These are phyloP conservation scores for Dionaea muscipula DNA, from an alignment of 179 eudicot genomes.

Conservation along the genomic window DNA sequence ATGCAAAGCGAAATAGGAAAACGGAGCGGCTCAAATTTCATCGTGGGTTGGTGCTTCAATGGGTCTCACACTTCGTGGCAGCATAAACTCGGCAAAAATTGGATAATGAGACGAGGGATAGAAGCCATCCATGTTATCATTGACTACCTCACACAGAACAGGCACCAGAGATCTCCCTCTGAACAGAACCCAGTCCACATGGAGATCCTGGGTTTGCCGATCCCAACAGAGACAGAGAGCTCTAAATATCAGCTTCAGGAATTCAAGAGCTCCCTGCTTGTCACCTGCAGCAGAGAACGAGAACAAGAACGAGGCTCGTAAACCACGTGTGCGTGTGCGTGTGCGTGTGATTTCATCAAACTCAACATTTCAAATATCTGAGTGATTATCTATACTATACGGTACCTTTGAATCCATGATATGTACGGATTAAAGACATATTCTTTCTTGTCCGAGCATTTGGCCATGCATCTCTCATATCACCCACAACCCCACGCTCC, in stretches of 20 bases:
- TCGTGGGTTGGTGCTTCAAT: constrained; percentile 43
- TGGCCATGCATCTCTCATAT: constrained; percentile 98
- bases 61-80: constrained; percentile 81
- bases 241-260: constrained; percentile 72
- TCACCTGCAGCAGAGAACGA: constrained; percentile 30
- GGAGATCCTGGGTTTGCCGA: constrained; percentile 95
- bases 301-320: neutral
- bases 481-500: constrained; percentile 93
- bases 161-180: constrained; percentile 87
- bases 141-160: constrained; percentile 74
- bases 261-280: constrained; percentile 85
- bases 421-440: constrained; percentile 69
- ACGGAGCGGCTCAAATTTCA: constrained; percentile 8
- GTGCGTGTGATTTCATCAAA: neutral
- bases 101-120: constrained; percentile 98
- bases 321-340: no score
- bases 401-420: constrained; percentile 94
- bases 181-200: constrained; percentile 78
- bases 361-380: no score
- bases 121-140: constrained; percentile 67
- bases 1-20: neutral
- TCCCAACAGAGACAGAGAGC: constrained; percentile 99
- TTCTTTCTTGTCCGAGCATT: constrained; percentile 87
- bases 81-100: constrained; percentile 79
- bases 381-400: no score